Percentiles rank a stretch among this genome's conserved stretches.
Conservation (phyloP, 352 stramenopile species). For the Pythium folliculosum region DNA sequence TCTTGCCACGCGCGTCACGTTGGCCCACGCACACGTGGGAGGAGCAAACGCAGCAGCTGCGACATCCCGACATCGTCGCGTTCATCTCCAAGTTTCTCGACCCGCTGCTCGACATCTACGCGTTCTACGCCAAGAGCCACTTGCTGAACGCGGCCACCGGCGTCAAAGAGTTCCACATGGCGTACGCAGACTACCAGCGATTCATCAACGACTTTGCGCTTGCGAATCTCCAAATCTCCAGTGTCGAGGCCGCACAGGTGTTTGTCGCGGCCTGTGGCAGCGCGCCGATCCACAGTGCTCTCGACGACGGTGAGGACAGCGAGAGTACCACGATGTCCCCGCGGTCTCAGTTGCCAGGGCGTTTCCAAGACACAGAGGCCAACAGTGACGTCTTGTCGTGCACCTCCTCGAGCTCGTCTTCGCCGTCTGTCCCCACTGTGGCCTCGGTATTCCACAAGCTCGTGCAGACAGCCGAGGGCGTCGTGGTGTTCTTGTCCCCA, state of each 20-base stretch:
- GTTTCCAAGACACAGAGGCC: neutral
- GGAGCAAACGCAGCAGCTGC: conserved; percentile 47
- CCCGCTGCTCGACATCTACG: conserved; percentile 68
- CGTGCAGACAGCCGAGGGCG: conserved; percentile 45
- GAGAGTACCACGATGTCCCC: conserved; percentile 22
- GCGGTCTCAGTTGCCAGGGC: neutral
- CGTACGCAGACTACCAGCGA: conserved; percentile 65
- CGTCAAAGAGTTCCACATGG: conserved; percentile 71
- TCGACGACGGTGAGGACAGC: neutral
- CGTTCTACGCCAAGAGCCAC: conserved; percentile 75
- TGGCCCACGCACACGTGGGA: conserved; percentile 60
- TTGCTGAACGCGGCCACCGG: conserved; percentile 36
- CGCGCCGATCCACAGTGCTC: conserved; percentile 40
- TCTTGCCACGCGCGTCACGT: conserved; percentile 56
- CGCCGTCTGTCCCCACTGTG: neutral
- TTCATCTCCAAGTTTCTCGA: conserved; percentile 74
- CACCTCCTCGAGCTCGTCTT: conserved; percentile 12
- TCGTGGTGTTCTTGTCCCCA: conserved; percentile 48
- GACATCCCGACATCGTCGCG: conserved; percentile 48
- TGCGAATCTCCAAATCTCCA: conserved; percentile 68
- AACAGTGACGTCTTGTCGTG: conserved; percentile 3
- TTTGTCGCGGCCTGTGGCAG: conserved; percentile 71
- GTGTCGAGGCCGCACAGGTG: conserved; percentile 65
- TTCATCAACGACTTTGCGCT: conserved; percentile 81
- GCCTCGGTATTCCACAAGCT: conserved; percentile 44